Evolutionary conservation across 2,329 filamentous ascomycete species (phyloP).

Genomic region (Bipolaris gigantea): DNA sequence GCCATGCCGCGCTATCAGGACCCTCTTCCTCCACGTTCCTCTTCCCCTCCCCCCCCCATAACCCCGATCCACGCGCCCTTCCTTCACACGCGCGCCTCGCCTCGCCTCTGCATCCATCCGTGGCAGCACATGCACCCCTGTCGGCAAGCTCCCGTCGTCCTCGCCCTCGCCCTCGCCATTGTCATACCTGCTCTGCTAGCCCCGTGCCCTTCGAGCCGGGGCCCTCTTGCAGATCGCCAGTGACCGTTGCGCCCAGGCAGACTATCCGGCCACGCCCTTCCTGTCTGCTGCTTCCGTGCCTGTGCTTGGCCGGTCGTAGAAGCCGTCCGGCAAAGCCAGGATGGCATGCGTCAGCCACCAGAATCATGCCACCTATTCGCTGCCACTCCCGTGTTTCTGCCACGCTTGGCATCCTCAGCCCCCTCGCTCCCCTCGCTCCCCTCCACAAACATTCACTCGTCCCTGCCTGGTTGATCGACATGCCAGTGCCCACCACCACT

Average conservation of each 20-base stretch:
- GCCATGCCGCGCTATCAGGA: neutral
- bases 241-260: constrained; percentile 1
- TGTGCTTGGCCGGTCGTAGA: too few species aligned
- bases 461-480: neutral
- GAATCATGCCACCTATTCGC: neutral
- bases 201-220: neutral
- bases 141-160: neutral
- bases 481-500: neutral
- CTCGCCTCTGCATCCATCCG: constrained; percentile 1
- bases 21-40: neutral
- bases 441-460: neutral
- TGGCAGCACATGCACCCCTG: neutral
- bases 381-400: neutral
- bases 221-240: constrained; percentile 1
- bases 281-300: too few species aligned
- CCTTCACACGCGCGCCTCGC: neutral
- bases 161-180: neutral
- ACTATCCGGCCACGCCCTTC: too few species aligned
- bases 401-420: neutral
- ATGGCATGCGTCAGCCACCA: neutral
- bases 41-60: neutral
- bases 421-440: neutral
- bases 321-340: neutral
- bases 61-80: neutral
- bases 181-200: neutral